These are phyloP conservation scores for Auxenochlorella pyrenoidosa DNA, from an alignment of 139 green algal species.

Conservation along the genomic window DNA sequence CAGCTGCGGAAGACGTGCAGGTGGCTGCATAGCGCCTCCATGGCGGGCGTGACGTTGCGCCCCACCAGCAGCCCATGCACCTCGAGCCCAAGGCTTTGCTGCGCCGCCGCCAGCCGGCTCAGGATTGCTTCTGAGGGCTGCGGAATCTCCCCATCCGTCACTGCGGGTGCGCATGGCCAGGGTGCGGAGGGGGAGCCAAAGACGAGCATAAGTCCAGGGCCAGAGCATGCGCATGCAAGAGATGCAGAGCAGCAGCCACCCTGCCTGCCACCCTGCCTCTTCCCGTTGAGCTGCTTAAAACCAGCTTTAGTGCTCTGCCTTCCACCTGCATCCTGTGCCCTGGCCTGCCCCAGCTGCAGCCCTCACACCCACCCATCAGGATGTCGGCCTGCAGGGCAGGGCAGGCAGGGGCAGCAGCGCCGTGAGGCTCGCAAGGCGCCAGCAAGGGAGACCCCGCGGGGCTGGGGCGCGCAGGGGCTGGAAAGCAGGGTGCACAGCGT, in stretches of 20 bases:
- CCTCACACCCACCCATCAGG: not conserved
- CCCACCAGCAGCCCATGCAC: conserved; percentile 91
- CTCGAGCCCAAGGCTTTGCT: conserved; percentile 77
- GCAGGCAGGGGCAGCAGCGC: not conserved
- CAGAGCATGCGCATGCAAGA: not conserved
- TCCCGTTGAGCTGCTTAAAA: too few species aligned
- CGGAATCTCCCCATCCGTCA: conserved; percentile 93
- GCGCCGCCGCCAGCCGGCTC: conserved; percentile 39
- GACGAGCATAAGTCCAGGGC: not conserved
- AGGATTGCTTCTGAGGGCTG: conserved; percentile 65
- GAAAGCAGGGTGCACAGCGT: too few species aligned
- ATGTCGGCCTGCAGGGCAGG: conserved; percentile 79
- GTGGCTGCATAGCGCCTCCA: conserved; percentile 84
- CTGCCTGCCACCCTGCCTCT: too few species aligned
- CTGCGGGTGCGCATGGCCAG: conserved; percentile 68
- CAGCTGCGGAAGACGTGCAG: conserved; percentile 91
- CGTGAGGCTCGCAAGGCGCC: not conserved
- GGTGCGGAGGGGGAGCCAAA: not conserved
- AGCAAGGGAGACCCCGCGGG: not conserved
- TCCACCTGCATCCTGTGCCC: too few species aligned
- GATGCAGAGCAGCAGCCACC: too few species aligned
- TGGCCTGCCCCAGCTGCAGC: too few species aligned
- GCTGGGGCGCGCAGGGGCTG: not conserved
- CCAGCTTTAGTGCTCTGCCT: too few species aligned
- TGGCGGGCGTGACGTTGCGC: conserved; percentile 62